Base-by-base conservation (phyloP, 768 basidiomycete genomes). In the Russula dissimulans region DNA sequence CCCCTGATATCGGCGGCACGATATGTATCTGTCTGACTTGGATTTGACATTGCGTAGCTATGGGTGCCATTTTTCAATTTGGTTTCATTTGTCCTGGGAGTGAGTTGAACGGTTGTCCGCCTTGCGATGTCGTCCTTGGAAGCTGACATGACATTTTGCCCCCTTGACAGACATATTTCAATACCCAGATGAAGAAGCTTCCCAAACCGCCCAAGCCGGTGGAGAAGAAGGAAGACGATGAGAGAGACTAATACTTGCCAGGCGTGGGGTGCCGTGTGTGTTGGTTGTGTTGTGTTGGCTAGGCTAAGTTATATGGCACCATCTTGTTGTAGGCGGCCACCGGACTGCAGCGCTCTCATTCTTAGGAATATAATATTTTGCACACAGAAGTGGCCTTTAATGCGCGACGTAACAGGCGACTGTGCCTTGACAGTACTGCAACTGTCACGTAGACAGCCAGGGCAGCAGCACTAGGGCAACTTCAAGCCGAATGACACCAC, bases 31-130 rank as follows among this genome's bases (percentile, higher is more conserved):
- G 46, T 29, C 22, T 26, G 6, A 36, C 34, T 36, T 36, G 34
- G 22, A 26, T 26, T 26, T 26, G 42, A 11, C 26, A 22, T 38
- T 14, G 31, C 51, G 17, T 54, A 90, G 87, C 77, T 91, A 46
- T 92, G 91, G 91, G 87, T 89, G 0, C 87, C 88, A 9, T 95
- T 89, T 76, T 93, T 94, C 79, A 91, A 85, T 70, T 66, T 80
- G 39, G 75, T 94, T 44, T 82, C 85, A 69, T 91, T 94, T 69
- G 70, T 82, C 22, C 76, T 90, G 12, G 90, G 90, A 22, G 90
- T 91, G 68, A 67, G 87, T 75, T 9, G 36, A 47, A 14, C 2
- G 29, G 4, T 42, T 3, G 47, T 38, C 26, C 22, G 14, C 17
- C 51, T 34, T 65, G 53, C 14, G 43, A 64, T 60, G 57, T 15